Base-by-base conservation (phyloP, 2,329 filamentous ascomycete species). In the Cordyceps javanica region DNA sequence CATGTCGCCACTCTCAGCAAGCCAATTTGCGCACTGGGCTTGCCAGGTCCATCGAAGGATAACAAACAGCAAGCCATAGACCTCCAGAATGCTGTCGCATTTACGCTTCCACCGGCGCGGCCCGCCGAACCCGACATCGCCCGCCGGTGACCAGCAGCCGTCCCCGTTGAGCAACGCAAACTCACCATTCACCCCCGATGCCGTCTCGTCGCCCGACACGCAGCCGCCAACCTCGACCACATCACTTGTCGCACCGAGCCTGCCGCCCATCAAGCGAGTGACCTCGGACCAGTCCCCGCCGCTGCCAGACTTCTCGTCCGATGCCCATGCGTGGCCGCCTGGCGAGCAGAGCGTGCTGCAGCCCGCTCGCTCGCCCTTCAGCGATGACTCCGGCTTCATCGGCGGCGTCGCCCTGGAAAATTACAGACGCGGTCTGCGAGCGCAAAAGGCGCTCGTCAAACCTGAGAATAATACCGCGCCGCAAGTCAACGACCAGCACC, bases 101-200 rank as follows among this genome's bases (percentile, higher is more conserved):
- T 74, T 83, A 49, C 80, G 81, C 65, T 83, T 84, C 70, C 81
- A 83, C 65, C 78, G 81, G 64, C 78, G 81, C 65, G 80, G 74
- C 49, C 75, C 76, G 63, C 83, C 81, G 57, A 81, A 77, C 70
- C 81, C 81, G 60, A 73, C 77, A 25, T 82, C 81, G 34, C 80
- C 82, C 5, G 67, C 75, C 26, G 73, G 76, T 55, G 80, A 83
- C 58, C 66, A 73, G 39, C 77, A 75, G 63, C 72, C 61, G 63
- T 76, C 70, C 59, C 67, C 70, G 60, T 58, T 67, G 50, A 65
- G 61, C 62, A 72, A 70, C 44, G 72, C 76, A 42, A 70, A 74
- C 59, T 72, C 76, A 52, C 71, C 75, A 30, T 69, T 72, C 39
- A 66, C 72, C n/a, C 68, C 73, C 48, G 75, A 80, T 65, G 68